phyloP scores from a whole-genome alignment of 164 flowering plant species.

The Macadamia integrifolia region DNA sequence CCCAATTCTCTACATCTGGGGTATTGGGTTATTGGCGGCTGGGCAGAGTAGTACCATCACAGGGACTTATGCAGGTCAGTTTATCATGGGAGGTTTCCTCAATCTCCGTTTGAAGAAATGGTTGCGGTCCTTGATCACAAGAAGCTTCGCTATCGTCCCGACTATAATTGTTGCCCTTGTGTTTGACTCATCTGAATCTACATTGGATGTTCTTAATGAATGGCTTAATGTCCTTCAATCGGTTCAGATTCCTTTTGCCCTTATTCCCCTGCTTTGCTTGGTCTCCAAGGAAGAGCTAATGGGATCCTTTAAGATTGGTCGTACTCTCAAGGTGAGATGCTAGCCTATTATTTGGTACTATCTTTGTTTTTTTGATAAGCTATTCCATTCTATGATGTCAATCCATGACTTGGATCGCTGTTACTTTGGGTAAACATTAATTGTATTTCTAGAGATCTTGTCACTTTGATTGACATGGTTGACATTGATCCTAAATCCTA shows the following conservation, averaged over 20 bases:
- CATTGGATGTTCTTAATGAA: conserved; percentile 74
- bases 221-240: conserved; percentile 97
- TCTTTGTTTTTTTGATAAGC: neutral
- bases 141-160: conserved; percentile 87
- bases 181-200: conserved; percentile 66
- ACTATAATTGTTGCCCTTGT: conserved; percentile 74
- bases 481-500: neutral
- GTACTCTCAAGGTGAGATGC: conserved; percentile 45
- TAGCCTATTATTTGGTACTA: neutral
- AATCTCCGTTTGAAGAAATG: conserved; percentile 83
- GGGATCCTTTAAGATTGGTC: conserved; percentile 78
- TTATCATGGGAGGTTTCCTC: conserved; percentile 93
- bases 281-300: conserved; percentile 73
- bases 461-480: neutral
- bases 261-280: conserved; percentile 80
- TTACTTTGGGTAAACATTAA: neutral
- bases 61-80: conserved; percentile 94
- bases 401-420: too few species aligned
- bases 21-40: conserved; percentile 82
- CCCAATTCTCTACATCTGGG: conserved; percentile 91
- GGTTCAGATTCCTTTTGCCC: conserved; percentile 84
- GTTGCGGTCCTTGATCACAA: conserved; percentile 72
- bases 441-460: neutral
- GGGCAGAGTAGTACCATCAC: conserved; percentile 97
- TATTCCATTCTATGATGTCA: neutral